Base-by-base conservation (phyloP, 106 monocot species). In the Alisma plantagoaquatica region DNA sequence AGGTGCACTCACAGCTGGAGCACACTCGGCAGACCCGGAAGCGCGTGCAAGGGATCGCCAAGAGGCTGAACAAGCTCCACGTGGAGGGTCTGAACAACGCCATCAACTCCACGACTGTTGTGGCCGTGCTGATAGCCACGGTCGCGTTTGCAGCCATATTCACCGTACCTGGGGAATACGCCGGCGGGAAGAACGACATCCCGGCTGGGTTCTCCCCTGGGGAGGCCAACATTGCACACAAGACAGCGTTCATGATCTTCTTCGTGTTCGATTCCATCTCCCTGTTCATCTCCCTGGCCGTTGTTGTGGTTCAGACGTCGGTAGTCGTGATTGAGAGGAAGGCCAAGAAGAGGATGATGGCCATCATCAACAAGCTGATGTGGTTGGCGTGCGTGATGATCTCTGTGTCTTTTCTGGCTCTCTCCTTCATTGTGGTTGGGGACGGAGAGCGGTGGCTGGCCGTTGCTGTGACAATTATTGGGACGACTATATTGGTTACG, bases 321-420 rank as follows among this genome's bases (percentile, higher is more conserved):
- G 60, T 92, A 21, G 92, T 92, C 35, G 71, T 92, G 2, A 75
- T 82, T 31, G 92, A 92, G 61, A 70, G 73, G 66, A 78, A 67
- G 41, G 86, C 86, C 2, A 92, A 92, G 82, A 86, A 92, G 71
- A 62, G 67, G 65, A 82, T 92, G 92, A 82, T 82, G 73, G 70
- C 92, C n/a, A 77, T 92, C 12, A 86, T 92, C 25, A 92, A 92
- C 68, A 92, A 92, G 73, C 51, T 92, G 41, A 86, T 92, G 92
- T 92, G 92, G 92, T 54, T 82, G 12, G 92, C 86, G 2, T 92
- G 86, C 59, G 76, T 86, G 29, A 56, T 92, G 4, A 70, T 82
- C 8, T 78, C 78, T 3, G 71, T 82, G 1, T 62, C 92, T 5
- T 92, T 92, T 53, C 68, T 92, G 6, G 78, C 92, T 0, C 73